Base-by-base conservation (phyloP, 495 filamentous ascomycete species). In the Penicillium steckii region DNA sequence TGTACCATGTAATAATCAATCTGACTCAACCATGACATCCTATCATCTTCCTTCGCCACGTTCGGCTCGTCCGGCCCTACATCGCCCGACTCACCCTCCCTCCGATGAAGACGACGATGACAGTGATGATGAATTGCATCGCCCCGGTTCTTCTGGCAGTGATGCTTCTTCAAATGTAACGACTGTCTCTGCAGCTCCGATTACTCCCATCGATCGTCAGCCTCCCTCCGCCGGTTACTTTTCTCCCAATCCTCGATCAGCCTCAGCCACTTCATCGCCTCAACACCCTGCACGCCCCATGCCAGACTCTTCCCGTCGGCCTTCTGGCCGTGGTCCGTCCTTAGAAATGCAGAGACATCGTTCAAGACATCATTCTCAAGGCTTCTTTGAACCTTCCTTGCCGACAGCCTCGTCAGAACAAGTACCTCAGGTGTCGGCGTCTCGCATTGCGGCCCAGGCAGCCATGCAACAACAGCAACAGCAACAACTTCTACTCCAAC, bases 371-470 rank as follows among this genome's bases (percentile, higher is more conserved):
- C 85, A 91, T 59, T 92, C 86, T 18, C 89, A 92, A 59, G 92
- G 92, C 49, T 85, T 90, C 71, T 97, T 96, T 60, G 91, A 97
- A 68, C 88, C 92, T 4, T 85, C 85, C 24, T 72, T 96, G 26
- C 89, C 90, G 2, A 89, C 89, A 64, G 82, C 81, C 61, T 80
- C 76, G 69, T 60, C 75, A 57, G 63, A 66, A 22, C 78, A 75
- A 65, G 70, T 76, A 46, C 69, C 46, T 3, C 77, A 77, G 41
- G 71, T 89, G 38, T 84, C 85, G 3, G 89, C 91, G 7, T 93
- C 89, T 53, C 84, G 90, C 62, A 95, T 95, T 58, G 92, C 92
- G 17, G 92, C 91, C 21, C 92, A 97, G 72, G 83, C 92, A 17
- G 91, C 91, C 21, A 92, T 96, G 83, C 87, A 86, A 52, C 80